Evolutionary conservation across 2,329 filamentous ascomycete species (phyloP).

Genomic region (Aspergillus novoparasiticus): DNA sequence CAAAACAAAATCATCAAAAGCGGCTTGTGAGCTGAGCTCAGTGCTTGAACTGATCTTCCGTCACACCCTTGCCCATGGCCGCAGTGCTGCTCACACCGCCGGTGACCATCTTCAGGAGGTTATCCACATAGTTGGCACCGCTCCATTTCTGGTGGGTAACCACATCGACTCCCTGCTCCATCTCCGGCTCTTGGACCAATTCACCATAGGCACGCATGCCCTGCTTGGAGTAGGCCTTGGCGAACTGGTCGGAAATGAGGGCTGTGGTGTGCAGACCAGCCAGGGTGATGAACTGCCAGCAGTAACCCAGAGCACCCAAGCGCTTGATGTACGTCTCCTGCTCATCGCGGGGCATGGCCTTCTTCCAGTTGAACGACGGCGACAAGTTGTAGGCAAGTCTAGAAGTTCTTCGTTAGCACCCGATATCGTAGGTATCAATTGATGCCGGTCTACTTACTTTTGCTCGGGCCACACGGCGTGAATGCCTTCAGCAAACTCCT

Average conservation of each 20-base stretch:
- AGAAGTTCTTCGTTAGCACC: slow-evolving; percentile 21
- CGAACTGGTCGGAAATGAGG: slow-evolving; percentile 86
- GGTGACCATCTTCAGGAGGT: slow-evolving; percentile 94
- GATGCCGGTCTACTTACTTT: slow-evolving; percentile 66
- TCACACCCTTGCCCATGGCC: slow-evolving; percentile 97
- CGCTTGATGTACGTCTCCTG: slow-evolving; percentile 97
- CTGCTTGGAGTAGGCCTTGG: slow-evolving; percentile 73
- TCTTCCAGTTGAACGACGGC: slow-evolving; percentile 99
- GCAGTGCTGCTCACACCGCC: slow-evolving; percentile 89
- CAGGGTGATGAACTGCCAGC: slow-evolving; percentile 99
- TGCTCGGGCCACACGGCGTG: slow-evolving; percentile 95
- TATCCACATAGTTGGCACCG: slow-evolving; percentile 91
- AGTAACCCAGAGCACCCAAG: slow-evolving; percentile 85
- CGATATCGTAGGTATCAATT: not conserved
- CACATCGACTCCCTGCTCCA: slow-evolving; percentile 85
- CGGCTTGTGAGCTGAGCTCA: slow-evolving; percentile 25
- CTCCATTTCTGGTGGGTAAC: slow-evolving; percentile 99
- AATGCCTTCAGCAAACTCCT: slow-evolving; percentile 90
- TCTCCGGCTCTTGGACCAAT: slow-evolving; percentile 96
- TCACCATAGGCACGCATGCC: slow-evolving; percentile 98
- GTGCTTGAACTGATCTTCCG: slow-evolving; percentile 89
- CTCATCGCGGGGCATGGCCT: slow-evolving; percentile 85
- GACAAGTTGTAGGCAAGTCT: slow-evolving; percentile 98
- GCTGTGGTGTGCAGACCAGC: slow-evolving; percentile 95
- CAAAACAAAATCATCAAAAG: slow-evolving; percentile 4